Evolutionary conservation across 2,329 filamentous ascomycete species (phyloP).

Genomic region (Sporothrix dimorphospora): DNA sequence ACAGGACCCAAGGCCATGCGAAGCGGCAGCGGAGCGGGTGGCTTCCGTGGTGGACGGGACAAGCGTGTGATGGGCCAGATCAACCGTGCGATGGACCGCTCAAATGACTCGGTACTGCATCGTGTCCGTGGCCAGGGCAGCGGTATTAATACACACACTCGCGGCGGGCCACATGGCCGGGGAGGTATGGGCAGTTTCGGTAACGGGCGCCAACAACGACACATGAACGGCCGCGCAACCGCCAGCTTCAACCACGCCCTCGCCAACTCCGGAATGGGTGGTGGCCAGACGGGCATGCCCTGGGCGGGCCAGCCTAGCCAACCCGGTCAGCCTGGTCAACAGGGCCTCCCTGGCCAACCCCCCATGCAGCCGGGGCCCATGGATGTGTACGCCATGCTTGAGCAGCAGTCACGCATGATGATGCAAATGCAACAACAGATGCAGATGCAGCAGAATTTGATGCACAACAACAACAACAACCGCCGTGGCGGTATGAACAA

Average conservation of each 20-base stretch:
- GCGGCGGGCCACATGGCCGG: constrained; percentile 72
- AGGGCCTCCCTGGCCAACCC: constrained; percentile 48
- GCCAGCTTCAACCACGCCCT: constrained; percentile 56
- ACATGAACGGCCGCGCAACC: constrained; percentile 54
- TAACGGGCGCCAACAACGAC: constrained; percentile 39
- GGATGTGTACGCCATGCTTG: constrained; percentile 73
- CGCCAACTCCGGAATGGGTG: constrained; percentile 48
- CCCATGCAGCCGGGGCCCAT: constrained; percentile 50
- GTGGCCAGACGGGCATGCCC: constrained; percentile 39
- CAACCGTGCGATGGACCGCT: constrained; percentile 79
- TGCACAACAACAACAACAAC: constrained; percentile 50
- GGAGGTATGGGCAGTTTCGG: constrained; percentile 46
- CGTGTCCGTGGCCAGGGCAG: constrained; percentile 74
- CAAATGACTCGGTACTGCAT: constrained; percentile 74
- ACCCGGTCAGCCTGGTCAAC: constrained; percentile 40
- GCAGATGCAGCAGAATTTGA: constrained; percentile 59
- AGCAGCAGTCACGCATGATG: constrained; percentile 88
- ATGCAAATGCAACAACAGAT: constrained; percentile 69
- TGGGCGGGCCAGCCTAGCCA: constrained; percentile 57
- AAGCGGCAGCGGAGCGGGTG: constrained; percentile 66
- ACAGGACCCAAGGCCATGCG: constrained; percentile 96
- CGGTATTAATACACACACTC: constrained; percentile 77
- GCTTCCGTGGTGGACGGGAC: constrained; percentile 62
- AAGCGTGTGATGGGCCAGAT: constrained; percentile 86
- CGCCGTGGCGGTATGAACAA: constrained; percentile 46